Evolutionary conservation across 768 basidiomycete species (phyloP).

Genomic region (Hebeloma cylindrosporum): DNA sequence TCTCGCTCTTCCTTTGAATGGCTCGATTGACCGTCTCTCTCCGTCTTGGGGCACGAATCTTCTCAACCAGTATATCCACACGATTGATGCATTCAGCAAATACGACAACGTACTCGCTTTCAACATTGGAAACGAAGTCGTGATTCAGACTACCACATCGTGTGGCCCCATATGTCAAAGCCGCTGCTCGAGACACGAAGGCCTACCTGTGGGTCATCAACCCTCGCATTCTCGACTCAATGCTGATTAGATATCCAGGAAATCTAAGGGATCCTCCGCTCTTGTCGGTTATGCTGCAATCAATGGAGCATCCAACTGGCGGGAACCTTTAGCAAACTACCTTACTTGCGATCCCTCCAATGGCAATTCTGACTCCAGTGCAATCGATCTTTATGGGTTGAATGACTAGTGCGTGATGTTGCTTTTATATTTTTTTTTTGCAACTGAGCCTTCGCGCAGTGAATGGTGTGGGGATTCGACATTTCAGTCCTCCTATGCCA

Average conservation of each 20-base stretch:
- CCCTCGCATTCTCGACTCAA: neutral
- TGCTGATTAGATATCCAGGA: constrained; percentile 36
- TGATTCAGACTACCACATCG: constrained; percentile 50
- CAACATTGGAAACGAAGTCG: constrained; percentile 90
- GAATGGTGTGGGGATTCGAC: constrained; percentile 79
- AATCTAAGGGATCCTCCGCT: constrained; percentile 59
- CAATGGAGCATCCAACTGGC: constrained; percentile 64
- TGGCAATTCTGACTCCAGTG: constrained; percentile 50
- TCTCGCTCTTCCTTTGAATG: constrained; percentile 80
- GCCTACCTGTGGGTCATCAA: constrained; percentile 69
- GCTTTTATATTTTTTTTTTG: neutral
- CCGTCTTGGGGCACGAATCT: constrained; percentile 84
- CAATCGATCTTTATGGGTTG: constrained; percentile 85
- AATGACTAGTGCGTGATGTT: constrained; percentile 74
- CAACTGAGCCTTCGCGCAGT: constrained; percentile 37
- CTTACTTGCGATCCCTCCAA: constrained; percentile 70
- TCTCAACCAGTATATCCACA: constrained; percentile 73
- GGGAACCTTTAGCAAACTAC: constrained; percentile 70
- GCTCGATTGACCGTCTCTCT: constrained; percentile 70
- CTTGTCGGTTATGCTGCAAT: constrained; percentile 88
- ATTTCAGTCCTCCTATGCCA: constrained; percentile 56
- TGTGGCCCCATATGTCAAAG: constrained; percentile 81
- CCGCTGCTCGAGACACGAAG: constrained; percentile 85
- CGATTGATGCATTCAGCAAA: constrained; percentile 76
- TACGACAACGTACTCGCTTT: constrained; percentile 90